These are phyloP conservation scores for Cercis canadensis DNA, from an alignment of 306 rosid genomes.

Conservation along the genomic window DNA sequence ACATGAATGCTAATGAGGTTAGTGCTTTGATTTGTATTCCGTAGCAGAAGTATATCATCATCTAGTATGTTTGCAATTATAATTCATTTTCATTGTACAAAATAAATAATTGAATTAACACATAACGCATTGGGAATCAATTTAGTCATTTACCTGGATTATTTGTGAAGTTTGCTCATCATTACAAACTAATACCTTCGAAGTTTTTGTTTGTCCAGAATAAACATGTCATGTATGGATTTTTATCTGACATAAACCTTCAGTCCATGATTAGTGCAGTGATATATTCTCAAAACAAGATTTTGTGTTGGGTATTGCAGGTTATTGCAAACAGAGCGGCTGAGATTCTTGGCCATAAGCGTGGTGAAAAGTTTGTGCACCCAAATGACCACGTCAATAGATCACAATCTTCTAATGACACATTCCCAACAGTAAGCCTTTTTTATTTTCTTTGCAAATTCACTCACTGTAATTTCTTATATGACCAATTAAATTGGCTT, in stretches of 20 bases:
- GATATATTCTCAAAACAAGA: slow-evolving; percentile 7
- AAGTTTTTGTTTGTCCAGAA: slow-evolving; percentile 1
- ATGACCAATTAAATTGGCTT: neutral
- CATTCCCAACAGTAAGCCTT: slow-evolving; percentile 89
- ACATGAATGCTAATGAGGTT: slow-evolving; percentile 99
- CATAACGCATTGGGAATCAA: too few species aligned
- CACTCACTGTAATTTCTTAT: neutral
- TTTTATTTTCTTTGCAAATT: slow-evolving; percentile 28
- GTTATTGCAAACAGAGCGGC: slow-evolving; percentile 97
- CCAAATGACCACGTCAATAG: slow-evolving; percentile 99
- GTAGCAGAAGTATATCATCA: neutral
- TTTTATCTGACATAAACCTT: neutral
- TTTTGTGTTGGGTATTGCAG: slow-evolving; percentile 45
- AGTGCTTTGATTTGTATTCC: neutral
- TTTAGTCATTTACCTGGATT: too few species aligned
- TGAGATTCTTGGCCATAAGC: slow-evolving; percentile 93
- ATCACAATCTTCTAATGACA: slow-evolving; percentile 96
- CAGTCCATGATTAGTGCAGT: slow-evolving; percentile 25
- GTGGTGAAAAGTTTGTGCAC: slow-evolving; percentile 91
- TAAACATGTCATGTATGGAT: neutral
- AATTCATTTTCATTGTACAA: neutral
- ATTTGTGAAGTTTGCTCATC: too few species aligned
- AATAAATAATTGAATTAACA: too few species aligned
- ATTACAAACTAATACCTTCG: neutral
- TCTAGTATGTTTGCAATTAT: slow-evolving; percentile 4